Evolutionary conservation across 768 basidiomycete species (phyloP).

Genomic region (Botryobasidium botryosum): DNA sequence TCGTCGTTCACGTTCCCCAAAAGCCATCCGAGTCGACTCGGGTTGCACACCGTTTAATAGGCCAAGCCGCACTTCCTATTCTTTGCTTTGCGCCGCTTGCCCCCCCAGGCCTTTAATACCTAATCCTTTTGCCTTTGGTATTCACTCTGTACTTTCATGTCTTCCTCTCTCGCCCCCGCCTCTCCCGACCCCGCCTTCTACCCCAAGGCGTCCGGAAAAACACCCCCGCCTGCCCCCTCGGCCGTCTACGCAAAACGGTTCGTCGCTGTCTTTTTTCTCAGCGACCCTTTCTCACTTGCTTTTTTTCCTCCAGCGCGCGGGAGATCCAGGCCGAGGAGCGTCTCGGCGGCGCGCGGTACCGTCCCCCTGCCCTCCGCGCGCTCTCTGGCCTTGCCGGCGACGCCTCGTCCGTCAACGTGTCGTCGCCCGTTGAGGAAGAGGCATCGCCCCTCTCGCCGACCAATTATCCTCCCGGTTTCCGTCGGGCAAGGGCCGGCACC

Average conservation of each 20-base stretch:
- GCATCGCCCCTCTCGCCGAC: conserved; percentile 43
- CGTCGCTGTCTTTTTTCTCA: conserved; percentile 14
- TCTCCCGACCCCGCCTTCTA: conserved; percentile 7
- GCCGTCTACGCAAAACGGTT: conserved; percentile 81
- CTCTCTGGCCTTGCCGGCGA: conserved; percentile 17
- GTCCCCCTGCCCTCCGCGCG: conserved; percentile 62
- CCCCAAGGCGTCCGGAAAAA: conserved; percentile 53
- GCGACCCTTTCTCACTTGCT: conserved; percentile 1
- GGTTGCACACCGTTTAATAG: no score
- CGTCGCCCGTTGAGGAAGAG: conserved; percentile 31
- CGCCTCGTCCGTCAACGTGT: conserved; percentile 36
- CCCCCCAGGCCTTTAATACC: no score
- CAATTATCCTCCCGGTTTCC: conserved; percentile 72
- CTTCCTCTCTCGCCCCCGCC: conserved; percentile 22
- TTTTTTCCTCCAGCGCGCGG: conserved; percentile 40
- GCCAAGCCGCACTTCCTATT: no score
- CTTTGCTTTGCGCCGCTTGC: no score
- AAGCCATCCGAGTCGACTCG: no score
- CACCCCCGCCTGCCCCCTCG: conserved; percentile 78
- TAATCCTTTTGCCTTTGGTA: conserved; percentile 58
- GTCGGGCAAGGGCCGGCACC: conserved; percentile 93
- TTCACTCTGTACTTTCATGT: conserved; percentile 86
- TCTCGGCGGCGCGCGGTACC: conserved; percentile 47
- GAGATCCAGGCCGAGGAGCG: conserved; percentile 71
- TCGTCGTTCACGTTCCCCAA: no score